Conservation (phyloP, 352 stramenopile genomes). For the Pythium dissimile region DNA sequence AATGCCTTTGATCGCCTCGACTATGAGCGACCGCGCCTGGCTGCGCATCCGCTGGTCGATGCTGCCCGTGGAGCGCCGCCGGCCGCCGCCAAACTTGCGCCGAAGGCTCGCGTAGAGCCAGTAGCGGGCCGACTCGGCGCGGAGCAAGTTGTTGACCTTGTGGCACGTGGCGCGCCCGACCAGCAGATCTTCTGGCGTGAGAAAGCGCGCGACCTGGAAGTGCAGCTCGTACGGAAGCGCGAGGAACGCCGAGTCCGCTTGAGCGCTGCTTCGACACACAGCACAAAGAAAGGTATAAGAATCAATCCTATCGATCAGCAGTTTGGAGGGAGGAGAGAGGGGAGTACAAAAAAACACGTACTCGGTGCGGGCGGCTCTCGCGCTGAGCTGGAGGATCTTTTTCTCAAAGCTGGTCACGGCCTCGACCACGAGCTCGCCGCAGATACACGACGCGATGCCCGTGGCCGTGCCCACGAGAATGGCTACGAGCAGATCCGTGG, state of each 20-base stretch:
- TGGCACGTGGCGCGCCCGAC: constrained; percentile 69
- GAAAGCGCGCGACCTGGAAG: constrained; percentile 72
- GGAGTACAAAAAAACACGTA: constrained; percentile 3
- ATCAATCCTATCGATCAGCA: not conserved
- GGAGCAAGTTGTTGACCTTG: constrained; percentile 81
- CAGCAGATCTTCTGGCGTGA: constrained; percentile 75
- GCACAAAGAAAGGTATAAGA: constrained; percentile 1
- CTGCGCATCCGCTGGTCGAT: constrained; percentile 31
- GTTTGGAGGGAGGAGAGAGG: no score
- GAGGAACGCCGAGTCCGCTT: constrained; percentile 60
- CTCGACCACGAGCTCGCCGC: constrained; percentile 59
- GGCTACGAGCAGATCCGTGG: constrained; percentile 59
- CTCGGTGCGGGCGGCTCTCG: constrained; percentile 10
- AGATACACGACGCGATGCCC: constrained; percentile 68
- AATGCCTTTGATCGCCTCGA: constrained; percentile 73
- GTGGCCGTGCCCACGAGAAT: constrained; percentile 74
- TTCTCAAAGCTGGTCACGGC: constrained; percentile 63
- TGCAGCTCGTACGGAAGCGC: constrained; percentile 78
- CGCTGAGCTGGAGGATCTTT: constrained; percentile 41
- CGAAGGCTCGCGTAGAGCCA: constrained; percentile 80
- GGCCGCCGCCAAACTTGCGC: constrained; percentile 54
- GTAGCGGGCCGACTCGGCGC: constrained; percentile 78
- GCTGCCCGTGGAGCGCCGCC: constrained; percentile 2
- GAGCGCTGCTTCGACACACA: constrained; percentile 39
- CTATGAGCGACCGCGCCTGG: constrained; percentile 62